These are phyloP conservation scores for Erythrobasidium hasegawianum DNA, from an alignment of 1,284 basidiomycete species.

Conservation along the genomic window DNA sequence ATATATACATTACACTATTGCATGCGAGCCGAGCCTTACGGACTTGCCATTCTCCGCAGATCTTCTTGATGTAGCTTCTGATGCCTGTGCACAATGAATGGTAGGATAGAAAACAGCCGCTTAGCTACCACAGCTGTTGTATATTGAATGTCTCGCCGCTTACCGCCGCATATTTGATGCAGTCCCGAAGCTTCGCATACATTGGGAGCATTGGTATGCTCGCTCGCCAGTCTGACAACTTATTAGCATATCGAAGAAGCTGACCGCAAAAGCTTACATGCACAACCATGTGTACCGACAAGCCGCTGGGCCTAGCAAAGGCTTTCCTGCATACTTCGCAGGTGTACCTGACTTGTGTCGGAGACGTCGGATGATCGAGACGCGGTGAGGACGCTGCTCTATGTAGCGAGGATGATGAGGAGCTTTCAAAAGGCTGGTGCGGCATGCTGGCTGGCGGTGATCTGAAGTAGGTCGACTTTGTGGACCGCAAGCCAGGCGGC, in stretches of 20 bases:
- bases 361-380: too few species aligned
- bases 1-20: not conserved
- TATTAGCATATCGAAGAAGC: not conserved
- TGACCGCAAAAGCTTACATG: slow-evolving; percentile 1
- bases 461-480: too few species aligned
- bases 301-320: slow-evolving; percentile 16
- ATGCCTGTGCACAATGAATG: not conserved
- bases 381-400: too few species aligned
- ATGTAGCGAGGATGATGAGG: too few species aligned
- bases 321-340: slow-evolving; percentile 23
- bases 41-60: not conserved
- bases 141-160: not conserved
- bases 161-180: slow-evolving; percentile 27
- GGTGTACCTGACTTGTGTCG: not conserved
- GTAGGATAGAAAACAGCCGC: not conserved
- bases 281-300: slow-evolving; percentile 13
- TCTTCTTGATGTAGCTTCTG: slow-evolving; percentile 17
- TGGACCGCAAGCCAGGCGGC: too few species aligned
- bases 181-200: slow-evolving; percentile 27
- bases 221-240: slow-evolving; percentile 22
- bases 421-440: too few species aligned
- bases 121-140: not conserved
- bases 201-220: slow-evolving; percentile 5
- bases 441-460: too few species aligned
- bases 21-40: too few species aligned